Base-by-base conservation (phyloP, 2,329 filamentous ascomycete species). In the Calonectria pseudoreteaudii region DNA sequence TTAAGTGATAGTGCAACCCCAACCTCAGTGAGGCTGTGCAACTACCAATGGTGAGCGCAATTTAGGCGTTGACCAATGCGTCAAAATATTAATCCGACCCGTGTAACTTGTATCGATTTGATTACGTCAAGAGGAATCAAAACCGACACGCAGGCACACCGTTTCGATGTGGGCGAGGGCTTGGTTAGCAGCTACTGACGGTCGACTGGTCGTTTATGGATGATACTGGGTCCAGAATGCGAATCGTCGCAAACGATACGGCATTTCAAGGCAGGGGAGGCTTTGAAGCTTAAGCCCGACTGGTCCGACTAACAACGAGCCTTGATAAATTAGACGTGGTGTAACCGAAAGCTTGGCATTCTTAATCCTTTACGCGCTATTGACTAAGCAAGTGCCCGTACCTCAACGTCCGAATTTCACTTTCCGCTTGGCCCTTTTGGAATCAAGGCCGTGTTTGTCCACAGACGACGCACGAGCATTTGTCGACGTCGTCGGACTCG, bases 1-100 rank as follows among this genome's bases (percentile, higher is more conserved):
- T 62, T 62, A 62, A 62, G 56, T 62, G 56, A 62, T 62, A 41
- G 56, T n/a, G 56, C 26, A 41, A 62, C 56, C 56, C n/a, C 56
- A 62, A 62, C 34, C 23, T 34, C 23, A 41, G 34, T 41, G 56
- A 62, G 56, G 56, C 56, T 60, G 56, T 60, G 56, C 56, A 60
- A 41, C 56, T 41, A 41, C 56, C 56, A 41, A 60, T 60, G 36
- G 23, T 23, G 34, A 60, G 34, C 34, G 56, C 34, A 60, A 60
- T 60, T 60, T 60, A 41, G 56, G 36, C 36, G 34, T 60, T 60
- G 56, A 60, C 34, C 56, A 60, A 28, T 38, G 56, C 56, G 56
- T 60, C 56, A 28, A 60, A 60, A 38, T 60, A 60, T 60, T 60
- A 60, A 38, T 60, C 56, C 56, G 56, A 13, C n/a, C 56, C 56